These are phyloP conservation scores for Isatis lusitanica DNA, from an alignment of 441 rosid genomes.

Conservation along the genomic window DNA sequence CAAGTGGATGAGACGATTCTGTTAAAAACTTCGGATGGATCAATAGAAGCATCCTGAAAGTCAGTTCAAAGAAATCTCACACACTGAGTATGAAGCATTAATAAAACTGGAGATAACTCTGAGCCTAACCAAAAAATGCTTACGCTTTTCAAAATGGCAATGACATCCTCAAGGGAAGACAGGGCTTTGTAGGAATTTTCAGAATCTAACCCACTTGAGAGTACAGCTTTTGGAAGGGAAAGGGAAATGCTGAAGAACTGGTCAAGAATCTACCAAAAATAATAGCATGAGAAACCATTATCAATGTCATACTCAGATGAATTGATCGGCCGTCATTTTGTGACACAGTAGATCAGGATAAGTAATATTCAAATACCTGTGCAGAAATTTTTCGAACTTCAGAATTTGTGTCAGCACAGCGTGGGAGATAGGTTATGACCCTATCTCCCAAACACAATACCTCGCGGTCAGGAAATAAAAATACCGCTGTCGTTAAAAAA, in stretches of 20 bases:
- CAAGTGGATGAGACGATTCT: slow-evolving; percentile 88
- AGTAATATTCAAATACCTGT: slow-evolving; percentile 57
- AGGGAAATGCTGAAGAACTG: slow-evolving; percentile 93
- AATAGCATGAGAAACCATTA: slow-evolving; percentile 25
- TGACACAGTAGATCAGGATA: slow-evolving; percentile 6
- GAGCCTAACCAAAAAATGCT: slow-evolving; percentile 35
- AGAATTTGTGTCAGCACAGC: slow-evolving; percentile 94
- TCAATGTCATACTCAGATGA: slow-evolving; percentile 9
- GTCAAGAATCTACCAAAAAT: slow-evolving; percentile 75
- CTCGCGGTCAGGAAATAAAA: slow-evolving; percentile 94
- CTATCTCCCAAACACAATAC: slow-evolving; percentile 95
- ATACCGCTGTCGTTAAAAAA: slow-evolving; percentile 67
- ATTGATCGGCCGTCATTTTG: not conserved
- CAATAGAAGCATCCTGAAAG: slow-evolving; percentile 97
- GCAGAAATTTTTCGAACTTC: slow-evolving; percentile 97
- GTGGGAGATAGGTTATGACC: slow-evolving; percentile 90
- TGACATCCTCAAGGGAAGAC: slow-evolving; percentile 97
- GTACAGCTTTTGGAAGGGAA: slow-evolving; percentile 82
- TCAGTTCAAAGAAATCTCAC: slow-evolving; percentile 4
- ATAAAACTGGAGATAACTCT: not conserved
- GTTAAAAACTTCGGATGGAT: slow-evolving; percentile 98
- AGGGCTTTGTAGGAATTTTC: slow-evolving; percentile 81
- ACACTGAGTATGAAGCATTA: slow-evolving; percentile 20
- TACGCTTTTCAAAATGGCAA: slow-evolving; percentile 95
- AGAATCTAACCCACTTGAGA: slow-evolving; percentile 59